These are phyloP conservation scores for Mimosa bimucronata DNA, from an alignment of 306 rosid species.

Conservation along the genomic window DNA sequence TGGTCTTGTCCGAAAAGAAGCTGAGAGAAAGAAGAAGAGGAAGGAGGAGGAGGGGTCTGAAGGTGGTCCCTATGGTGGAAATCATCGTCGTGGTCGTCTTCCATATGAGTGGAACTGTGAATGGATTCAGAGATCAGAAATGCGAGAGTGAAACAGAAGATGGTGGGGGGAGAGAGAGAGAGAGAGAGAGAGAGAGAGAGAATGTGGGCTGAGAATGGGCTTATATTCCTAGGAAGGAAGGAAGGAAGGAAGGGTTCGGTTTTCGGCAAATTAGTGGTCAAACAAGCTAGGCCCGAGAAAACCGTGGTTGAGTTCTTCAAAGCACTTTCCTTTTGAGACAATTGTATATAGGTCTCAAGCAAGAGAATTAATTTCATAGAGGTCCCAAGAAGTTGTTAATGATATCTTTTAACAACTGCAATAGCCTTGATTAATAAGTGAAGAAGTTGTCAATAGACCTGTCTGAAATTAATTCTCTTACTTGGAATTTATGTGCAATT, in stretches of 20 bases:
- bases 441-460: no score
- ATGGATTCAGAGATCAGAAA: background rate
- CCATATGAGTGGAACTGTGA: background rate
- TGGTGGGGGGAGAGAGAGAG: conserved; percentile 22
- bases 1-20: conserved; percentile 62
- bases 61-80: conserved; percentile 56
- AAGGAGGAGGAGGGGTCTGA: conserved; percentile 41
- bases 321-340: background rate
- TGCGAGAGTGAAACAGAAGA: conserved; percentile 3
- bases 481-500: no score
- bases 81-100: conserved; percentile 52
- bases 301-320: conserved; percentile 78
- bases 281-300: conserved; percentile 86
- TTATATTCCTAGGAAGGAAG: conserved; percentile 38
- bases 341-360: no score
- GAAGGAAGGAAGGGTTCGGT: conserved; percentile 48
- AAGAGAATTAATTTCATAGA: no score
- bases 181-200: conserved; percentile 7
- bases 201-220: conserved; percentile 44
- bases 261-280: conserved; percentile 64
- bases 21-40: conserved; percentile 74
- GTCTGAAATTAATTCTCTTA: no score
- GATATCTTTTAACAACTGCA: no score
- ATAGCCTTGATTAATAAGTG: no score
- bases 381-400: no score